These are phyloP conservation scores for Solanum chiquidenum DNA, from an alignment of 257 asterid species.

Conservation along the genomic window DNA sequence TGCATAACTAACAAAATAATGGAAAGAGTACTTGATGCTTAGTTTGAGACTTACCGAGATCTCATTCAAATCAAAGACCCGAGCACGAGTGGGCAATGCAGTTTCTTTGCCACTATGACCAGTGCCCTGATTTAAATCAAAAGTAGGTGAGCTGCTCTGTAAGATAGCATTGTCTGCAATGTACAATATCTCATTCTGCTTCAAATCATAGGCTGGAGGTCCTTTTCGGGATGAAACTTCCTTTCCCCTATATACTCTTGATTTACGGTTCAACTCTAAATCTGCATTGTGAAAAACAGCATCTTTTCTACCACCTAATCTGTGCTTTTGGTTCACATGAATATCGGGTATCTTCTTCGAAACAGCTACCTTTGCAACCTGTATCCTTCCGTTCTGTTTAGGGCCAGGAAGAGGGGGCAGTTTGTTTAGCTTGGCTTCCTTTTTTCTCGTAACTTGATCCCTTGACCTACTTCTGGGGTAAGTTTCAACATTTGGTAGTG, in stretches of 20 bases:
- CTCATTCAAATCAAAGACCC: conserved; percentile 72
- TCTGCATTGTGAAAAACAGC: neutral
- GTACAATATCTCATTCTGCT: conserved; percentile 24
- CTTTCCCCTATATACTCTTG: conserved; percentile 19
- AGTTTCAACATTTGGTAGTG: conserved; percentile 7
- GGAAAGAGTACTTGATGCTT: neutral
- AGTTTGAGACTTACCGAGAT: conserved; percentile 37
- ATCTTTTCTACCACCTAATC: neutral
- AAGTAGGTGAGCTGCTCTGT: conserved; percentile 1
- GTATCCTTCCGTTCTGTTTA: conserved; percentile 27
- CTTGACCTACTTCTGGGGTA: conserved; percentile 15
- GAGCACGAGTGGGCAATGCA: conserved; percentile 42
- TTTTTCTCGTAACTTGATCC: conserved; percentile 11
- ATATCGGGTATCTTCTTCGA: neutral
- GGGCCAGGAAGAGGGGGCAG: conserved; percentile 29
- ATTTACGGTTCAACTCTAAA: conserved; percentile 20
- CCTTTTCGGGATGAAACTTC: conserved; percentile 4
- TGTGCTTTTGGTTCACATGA: conserved; percentile 21
- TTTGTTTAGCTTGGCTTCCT: conserved; percentile 18
- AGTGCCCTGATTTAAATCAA: conserved; percentile 53
- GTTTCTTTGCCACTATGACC: conserved; percentile 29
- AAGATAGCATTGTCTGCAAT: conserved; percentile 19
- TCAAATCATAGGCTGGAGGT: conserved; percentile 12
- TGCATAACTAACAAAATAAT: neutral
- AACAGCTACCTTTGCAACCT: conserved; percentile 20